These are phyloP conservation scores for Dactylonectria estremocensis DNA, from an alignment of 2,329 filamentous ascomycete genomes.

Conservation along the genomic window DNA sequence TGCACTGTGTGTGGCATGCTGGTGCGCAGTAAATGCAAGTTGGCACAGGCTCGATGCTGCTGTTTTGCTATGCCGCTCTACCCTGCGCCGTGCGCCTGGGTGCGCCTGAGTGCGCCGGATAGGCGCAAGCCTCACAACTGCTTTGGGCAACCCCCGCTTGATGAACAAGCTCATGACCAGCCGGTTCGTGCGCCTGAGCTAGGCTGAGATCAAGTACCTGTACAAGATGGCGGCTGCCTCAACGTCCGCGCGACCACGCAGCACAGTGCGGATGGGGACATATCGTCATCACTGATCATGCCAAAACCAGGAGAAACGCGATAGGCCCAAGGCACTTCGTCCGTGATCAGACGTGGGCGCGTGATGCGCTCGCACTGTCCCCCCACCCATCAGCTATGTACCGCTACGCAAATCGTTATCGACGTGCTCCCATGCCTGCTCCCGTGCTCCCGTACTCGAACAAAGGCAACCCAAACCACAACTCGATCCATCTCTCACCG, in stretches of 20 bases:
- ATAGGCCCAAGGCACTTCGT: not conserved
- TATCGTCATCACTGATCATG: slow-evolving; percentile 42
- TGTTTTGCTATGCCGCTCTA: not conserved
- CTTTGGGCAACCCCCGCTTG: slow-evolving; percentile 45
- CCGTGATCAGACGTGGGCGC: slow-evolving; percentile 11
- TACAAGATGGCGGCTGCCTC: slow-evolving; percentile 33
- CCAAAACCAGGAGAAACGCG: slow-evolving; percentile 8
- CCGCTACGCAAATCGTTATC: slow-evolving; percentile 43
- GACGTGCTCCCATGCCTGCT: slow-evolving; percentile 36
- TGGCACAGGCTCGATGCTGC: not conserved
- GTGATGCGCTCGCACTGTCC: slow-evolving; percentile 43
- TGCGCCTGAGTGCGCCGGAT: slow-evolving; percentile 4
- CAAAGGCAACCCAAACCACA: slow-evolving; percentile 39
- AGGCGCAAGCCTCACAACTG: slow-evolving; percentile 23
- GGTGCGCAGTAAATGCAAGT: slow-evolving; percentile 1
- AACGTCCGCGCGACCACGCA: slow-evolving; percentile 26
- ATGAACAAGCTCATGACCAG: slow-evolving; percentile 43
- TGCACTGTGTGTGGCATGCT: not conserved
- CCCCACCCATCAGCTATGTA: slow-evolving; percentile 32
- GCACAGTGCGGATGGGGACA: slow-evolving; percentile 40
- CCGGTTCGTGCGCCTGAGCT: slow-evolving; percentile 36
- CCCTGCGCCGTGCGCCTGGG: slow-evolving; percentile 1
- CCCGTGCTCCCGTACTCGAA: slow-evolving; percentile 48
- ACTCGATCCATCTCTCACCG: slow-evolving; percentile 37
- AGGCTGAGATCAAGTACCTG: slow-evolving; percentile 36